Evolutionary conservation across 225 moss, liverwort and hornwort genomes (phyloP), one percentile per base, ranked within the genome.

Genomic region (Thuidium tamariscinum): DNA sequence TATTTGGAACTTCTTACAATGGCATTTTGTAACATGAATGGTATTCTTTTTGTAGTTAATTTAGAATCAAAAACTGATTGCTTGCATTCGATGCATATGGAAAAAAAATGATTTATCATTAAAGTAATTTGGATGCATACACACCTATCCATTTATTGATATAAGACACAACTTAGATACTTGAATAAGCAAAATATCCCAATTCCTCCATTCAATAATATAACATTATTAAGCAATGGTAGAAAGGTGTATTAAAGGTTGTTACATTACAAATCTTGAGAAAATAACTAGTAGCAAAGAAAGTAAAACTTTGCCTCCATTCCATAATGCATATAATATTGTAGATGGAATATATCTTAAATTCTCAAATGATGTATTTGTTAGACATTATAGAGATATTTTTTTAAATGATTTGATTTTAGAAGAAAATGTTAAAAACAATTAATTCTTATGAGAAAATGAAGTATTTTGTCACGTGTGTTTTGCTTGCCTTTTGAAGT

Each of bases 41-140:
- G 2, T 42, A n/a, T 42, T 26, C 1, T 15, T 41, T 42, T 17
- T 15, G 1, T 46, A 29, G 10, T 17, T 72, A 16, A 5, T 44
- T 44, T 44, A 27, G 8, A 27, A 42, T 29, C 26, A 14, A 44
- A 29, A 5, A 27, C 16, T 10, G 3, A 9, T 39, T 26, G 16
- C 4, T 9, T 1, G 0, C 27, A 2, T 27, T 5, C 5, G 16
- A 44, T 27, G 5, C 9, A 16, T 9, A 27, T 0, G 1, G 9
- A 39, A 8, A 69, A 70, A 70, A 27, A 42, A 27, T 16, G 5
- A 42, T 10, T 44, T 16, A 16, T 29, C 29, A 71, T 17, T 44
- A 42, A 41, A 39, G 25, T 39, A 22, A 39, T 37, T 13, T 22
- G 13, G 16, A 16, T 27, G 16, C 9, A 44, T 71, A 16, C 14